Evolutionary conservation across 2,329 filamentous ascomycete species (phyloP).

Genomic region (Pseudopithomyces maydicus): DNA sequence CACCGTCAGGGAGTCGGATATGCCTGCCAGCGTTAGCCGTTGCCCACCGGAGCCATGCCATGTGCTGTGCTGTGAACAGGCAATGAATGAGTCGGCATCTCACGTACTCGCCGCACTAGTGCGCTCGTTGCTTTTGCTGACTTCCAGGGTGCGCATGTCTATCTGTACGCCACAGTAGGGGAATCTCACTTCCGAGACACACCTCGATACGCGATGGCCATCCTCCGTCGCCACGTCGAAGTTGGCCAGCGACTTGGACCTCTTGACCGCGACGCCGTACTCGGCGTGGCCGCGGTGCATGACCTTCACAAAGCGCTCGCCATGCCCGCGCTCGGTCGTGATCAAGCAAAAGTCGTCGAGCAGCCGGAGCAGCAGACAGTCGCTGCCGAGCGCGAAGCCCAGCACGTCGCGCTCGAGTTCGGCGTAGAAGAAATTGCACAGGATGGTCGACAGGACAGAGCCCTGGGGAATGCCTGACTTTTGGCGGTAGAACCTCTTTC

Average conservation of each 20-base stretch:
- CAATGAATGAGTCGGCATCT: conserved; percentile 1
- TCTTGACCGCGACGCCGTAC: conserved; percentile 81
- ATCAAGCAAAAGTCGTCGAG: conserved; percentile 95
- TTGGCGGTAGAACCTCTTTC: conserved; percentile 86
- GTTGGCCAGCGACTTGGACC: conserved; percentile 81
- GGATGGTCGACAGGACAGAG: conserved; percentile 80
- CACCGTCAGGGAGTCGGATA: conserved; percentile 78
- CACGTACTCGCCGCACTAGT: conserved; percentile 56
- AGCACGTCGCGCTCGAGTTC: conserved; percentile 76
- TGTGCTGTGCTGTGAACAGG: too few species aligned
- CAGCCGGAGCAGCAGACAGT: conserved; percentile 76
- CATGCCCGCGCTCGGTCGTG: conserved; percentile 70
- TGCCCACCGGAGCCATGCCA: background rate
- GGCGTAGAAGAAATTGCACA: conserved; percentile 97
- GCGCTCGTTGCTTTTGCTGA: conserved; percentile 70
- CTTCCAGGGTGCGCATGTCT: conserved; percentile 73
- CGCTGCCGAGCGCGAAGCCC: conserved; percentile 63
- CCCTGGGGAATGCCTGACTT: conserved; percentile 91
- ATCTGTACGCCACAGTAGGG: conserved; percentile 88
- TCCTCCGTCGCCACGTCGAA: conserved; percentile 71
- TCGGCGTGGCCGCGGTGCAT: conserved; percentile 81
- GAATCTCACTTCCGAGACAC: conserved; percentile 62
- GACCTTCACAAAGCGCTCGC: conserved; percentile 71
- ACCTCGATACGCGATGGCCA: conserved; percentile 38
- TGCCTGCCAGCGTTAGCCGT: conserved; percentile 44